A percentile compares a stretch with the other conserved stretches of the same genome.
Evolutionary conservation across 345 rosid genomes (phyloP).

Genomic region (Microcos paniculata): DNA sequence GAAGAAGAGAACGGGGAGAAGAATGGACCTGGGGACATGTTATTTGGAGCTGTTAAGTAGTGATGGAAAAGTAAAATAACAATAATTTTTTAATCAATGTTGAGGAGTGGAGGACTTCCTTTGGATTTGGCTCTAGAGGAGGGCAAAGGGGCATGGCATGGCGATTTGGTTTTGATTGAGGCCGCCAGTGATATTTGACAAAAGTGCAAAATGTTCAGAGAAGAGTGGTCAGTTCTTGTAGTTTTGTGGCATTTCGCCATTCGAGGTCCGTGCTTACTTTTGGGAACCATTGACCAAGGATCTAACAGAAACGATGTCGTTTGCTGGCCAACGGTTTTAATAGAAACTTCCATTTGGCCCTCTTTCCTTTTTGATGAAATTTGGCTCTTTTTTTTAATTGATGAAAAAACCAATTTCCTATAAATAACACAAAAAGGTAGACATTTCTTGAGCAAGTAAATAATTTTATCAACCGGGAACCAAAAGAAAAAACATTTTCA

Average conservation of each 20-base stretch:
- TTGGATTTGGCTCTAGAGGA: conserved; percentile 34
- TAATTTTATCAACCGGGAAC: no score
- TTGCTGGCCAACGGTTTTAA: no score
- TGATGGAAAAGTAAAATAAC: background rate
- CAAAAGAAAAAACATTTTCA: no score
- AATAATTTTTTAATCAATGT: conserved; percentile 16
- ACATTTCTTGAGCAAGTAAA: no score
- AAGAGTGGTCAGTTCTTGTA: background rate
- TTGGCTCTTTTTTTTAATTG: no score
- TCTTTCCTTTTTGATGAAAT: no score
- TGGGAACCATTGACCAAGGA: no score
- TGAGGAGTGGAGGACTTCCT: background rate
- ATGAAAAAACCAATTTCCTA: no score
- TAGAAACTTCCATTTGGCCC: no score
- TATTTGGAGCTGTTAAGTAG: conserved; percentile 1
- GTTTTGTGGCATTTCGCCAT: conserved; percentile 14
- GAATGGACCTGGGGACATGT: conserved; percentile 50
- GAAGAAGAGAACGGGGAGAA: conserved; percentile 19
- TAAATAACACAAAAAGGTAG: no score
- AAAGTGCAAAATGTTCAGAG: background rate
- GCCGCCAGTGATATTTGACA: background rate
- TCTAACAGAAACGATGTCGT: conserved; percentile 1
- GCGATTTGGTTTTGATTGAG: background rate
- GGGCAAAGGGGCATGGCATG: conserved; percentile 28
- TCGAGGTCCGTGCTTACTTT: background rate